A percentile compares a stretch with the other conserved stretches of the same genome.
Evolutionary conservation across 2,329 filamentous ascomycete genomes (phyloP).

Genomic region (Paecilomyces variotii): DNA sequence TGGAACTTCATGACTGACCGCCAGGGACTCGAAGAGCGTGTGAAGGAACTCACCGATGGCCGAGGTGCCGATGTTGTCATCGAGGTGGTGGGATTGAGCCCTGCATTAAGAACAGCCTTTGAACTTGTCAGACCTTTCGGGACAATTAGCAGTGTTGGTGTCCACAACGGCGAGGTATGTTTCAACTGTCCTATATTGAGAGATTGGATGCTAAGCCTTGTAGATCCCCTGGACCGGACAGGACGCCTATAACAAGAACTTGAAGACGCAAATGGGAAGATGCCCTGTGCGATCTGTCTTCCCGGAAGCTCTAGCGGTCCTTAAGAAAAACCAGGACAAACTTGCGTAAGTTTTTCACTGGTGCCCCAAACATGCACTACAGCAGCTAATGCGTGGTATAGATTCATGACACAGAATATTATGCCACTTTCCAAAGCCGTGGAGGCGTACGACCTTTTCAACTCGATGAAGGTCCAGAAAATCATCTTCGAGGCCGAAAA

Average conservation of each 20-base stretch:
- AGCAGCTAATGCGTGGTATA: slow-evolving; percentile 25
- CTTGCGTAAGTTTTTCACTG: slow-evolving; percentile 47
- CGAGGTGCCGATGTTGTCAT: slow-evolving; percentile 80
- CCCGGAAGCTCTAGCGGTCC: slow-evolving; percentile 53
- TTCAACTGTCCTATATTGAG: no score
- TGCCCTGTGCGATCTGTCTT: slow-evolving; percentile 69
- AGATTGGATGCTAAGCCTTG: slow-evolving; percentile 12
- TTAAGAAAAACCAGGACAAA: slow-evolving; percentile 59
- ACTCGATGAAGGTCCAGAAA: slow-evolving; percentile 66
- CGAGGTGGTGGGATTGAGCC: slow-evolving; percentile 64
- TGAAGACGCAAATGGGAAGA: slow-evolving; percentile 66
- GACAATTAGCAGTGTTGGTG: slow-evolving; percentile 65
- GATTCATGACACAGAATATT: slow-evolving; percentile 69
- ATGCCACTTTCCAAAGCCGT: slow-evolving; percentile 61
- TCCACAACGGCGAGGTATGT: slow-evolving; percentile 63
- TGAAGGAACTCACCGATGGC: slow-evolving; percentile 70
- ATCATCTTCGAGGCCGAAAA: slow-evolving; percentile 54
- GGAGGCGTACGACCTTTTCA: slow-evolving; percentile 63
- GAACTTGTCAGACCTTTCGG: slow-evolving; percentile 68
- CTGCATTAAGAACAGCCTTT: slow-evolving; percentile 62
- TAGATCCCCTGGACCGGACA: slow-evolving; percentile 60
- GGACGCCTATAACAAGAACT: slow-evolving; percentile 60
- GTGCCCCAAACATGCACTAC: not conserved
- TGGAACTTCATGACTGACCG: slow-evolving; percentile 67
- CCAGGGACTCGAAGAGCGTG: slow-evolving; percentile 57